Conservation (phyloP, 805 yeast genomes). For the Ascoidea rubescens region DNA sequence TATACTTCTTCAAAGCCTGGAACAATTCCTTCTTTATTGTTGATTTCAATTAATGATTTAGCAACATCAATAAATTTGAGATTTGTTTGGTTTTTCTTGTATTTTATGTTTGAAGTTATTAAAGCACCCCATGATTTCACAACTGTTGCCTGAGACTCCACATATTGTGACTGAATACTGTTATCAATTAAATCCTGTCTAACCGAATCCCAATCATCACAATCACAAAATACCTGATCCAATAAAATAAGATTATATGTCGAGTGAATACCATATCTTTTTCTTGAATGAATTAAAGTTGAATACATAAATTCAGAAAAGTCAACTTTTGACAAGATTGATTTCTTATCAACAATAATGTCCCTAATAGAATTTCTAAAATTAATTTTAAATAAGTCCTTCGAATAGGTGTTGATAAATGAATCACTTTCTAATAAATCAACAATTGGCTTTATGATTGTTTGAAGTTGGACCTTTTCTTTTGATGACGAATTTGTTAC, state of each 20-base stretch:
- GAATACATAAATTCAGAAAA: conserved; percentile 40
- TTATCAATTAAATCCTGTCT: conserved; percentile 39
- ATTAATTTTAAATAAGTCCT: conserved; percentile 26
- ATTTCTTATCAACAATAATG: conserved; percentile 9
- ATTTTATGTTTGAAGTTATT: conserved; percentile 48
- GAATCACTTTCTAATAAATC: conserved; percentile 24
- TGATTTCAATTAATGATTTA: conserved; percentile 34
- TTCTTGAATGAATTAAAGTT: conserved; percentile 24
- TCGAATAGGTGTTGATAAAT: conserved; percentile 18
- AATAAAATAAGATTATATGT: conserved; percentile 48
- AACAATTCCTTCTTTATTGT: conserved; percentile 35
- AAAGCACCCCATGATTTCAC: conserved; percentile 73
- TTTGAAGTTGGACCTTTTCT: conserved; percentile 9
- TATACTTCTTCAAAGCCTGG: conserved; percentile 35
- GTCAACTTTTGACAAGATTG: conserved; percentile 30
- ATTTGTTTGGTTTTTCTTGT: conserved; percentile 18
- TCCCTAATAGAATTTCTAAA: conserved; percentile 16
- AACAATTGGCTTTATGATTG: conserved; percentile 27
- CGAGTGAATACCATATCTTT: conserved; percentile 36
- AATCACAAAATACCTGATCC: conserved; percentile 39
- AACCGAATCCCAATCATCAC: conserved; percentile 32
- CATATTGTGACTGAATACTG: conserved; percentile 48
- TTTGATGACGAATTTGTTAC: conserved; percentile 21
- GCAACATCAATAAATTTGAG: conserved; percentile 26
- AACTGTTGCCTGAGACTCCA: conserved; percentile 51